phyloP scores from a whole-genome alignment of 139 green algal species.

The Mesotaenium endlicherianum region DNA sequence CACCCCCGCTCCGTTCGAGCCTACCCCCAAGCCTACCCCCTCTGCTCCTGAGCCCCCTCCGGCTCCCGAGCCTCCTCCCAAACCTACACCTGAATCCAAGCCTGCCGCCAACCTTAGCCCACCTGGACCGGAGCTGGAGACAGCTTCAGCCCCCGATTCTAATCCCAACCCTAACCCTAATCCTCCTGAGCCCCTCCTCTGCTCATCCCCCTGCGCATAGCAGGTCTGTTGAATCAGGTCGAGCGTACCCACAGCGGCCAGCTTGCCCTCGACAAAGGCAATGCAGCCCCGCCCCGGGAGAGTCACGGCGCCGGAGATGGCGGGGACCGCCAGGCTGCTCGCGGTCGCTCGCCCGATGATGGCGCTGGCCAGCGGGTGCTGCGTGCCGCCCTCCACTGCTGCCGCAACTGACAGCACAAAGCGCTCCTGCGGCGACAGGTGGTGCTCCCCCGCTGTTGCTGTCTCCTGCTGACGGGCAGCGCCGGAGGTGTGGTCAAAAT shows the following conservation, averaged over 20 bases:
- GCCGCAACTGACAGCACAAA: conserved; percentile 69
- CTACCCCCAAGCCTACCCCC: too few relatives aligned
- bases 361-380: conserved; percentile 81
- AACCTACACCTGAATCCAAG: too few relatives aligned
- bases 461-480: too few relatives aligned
- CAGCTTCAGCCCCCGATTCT: too few relatives aligned
- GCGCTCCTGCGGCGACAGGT: conserved; percentile 3
- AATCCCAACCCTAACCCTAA: too few relatives aligned
- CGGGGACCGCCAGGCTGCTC: background rate
- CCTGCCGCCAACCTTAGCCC: too few relatives aligned
- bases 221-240: conserved; percentile 64
- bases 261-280: conserved; percentile 56
- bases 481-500: background rate
- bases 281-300: conserved; percentile 65
- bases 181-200: too few relatives aligned
- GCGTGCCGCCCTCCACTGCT: conserved; percentile 70
- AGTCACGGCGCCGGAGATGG: conserved; percentile 52
- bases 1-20: too few relatives aligned
- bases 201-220: conserved; percentile 35
- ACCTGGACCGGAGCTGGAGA: too few relatives aligned
- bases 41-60: too few relatives aligned
- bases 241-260: conserved; percentile 63
- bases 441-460: conserved; percentile 6
- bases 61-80: too few relatives aligned
- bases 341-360: conserved; percentile 60